Base-by-base conservation (phyloP, 1,284 basidiomycete species). In the Ganoderma lingzhi region DNA sequence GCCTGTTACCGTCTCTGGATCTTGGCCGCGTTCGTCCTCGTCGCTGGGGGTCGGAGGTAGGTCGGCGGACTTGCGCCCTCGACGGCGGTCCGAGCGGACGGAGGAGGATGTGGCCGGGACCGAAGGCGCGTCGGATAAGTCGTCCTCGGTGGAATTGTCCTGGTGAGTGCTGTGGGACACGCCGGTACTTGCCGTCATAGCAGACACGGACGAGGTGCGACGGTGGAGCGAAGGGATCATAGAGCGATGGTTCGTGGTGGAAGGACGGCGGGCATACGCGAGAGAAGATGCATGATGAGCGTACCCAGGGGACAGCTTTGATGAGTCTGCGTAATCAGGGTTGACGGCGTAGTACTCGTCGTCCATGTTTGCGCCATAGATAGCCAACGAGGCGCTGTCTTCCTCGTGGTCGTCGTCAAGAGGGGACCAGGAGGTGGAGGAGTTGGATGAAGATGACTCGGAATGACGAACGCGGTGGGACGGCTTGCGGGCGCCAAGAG, bases 221-320 rank as follows among this genome's bases (percentile, higher is more conserved):
- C 83, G 84, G 74, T 89, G 86, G 63, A 88, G 80, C 65, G 84
- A 82, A 65, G 90, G 87, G 32, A 91, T 85, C 62, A 85, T 88
- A 4, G 88, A 88, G 58, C 83, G 85, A 75, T 88, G 88, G 82
- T 93, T 93, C 62, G 90, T 93, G 19, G 88, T 83, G 41, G 90
- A 91, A 1, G 92, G 92, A 9, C 88, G 85, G 67, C 92, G 89
- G 67, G 90, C 86, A 76, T 93, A 93, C 6, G 85, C 87, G 8
- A 93, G 80, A 37, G 71, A 74, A 28, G 75, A 73, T 9, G 68
- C n/a, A 28, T 67, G 51, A 48, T 70, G 68, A 30, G 64, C 60
- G 30, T 70, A 68, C 62, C 65, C 55, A 60, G 74, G 74, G 62
- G 81, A 70, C n/a, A 83, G 82, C 76, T 85, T 86, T 62, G 80